phyloP scores from a whole-genome alignment of 208 protist species.

The Strigomonas oncopelti region DNA sequence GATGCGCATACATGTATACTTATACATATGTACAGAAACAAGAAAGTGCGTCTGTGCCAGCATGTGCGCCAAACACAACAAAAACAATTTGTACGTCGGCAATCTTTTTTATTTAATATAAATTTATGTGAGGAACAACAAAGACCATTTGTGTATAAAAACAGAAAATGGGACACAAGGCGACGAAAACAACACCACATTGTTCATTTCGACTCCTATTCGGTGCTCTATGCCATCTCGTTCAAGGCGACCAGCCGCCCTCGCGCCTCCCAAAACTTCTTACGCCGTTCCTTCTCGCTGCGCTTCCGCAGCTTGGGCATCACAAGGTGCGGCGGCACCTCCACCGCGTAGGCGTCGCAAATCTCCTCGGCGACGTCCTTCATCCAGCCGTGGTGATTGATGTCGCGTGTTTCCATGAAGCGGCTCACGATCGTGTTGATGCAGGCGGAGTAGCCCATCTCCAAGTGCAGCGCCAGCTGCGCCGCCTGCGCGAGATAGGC shows the following conservation, averaged over 20 bases:
- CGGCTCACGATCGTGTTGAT: constrained; percentile 58
- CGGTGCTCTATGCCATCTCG: background rate
- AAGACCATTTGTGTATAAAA: no score
- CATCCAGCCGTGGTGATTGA: constrained; percentile 31
- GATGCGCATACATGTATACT: no score
- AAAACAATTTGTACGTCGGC: no score
- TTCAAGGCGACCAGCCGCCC: constrained; percentile 10
- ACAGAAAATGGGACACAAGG: no score
- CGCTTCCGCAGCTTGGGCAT: constrained; percentile 44
- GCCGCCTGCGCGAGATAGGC: constrained; percentile 54
- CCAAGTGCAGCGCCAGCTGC: constrained; percentile 54
- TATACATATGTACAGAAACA: no score
- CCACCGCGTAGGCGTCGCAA: constrained; percentile 79
- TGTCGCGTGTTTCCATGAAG: constrained; percentile 73
- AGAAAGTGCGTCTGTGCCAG: no score
- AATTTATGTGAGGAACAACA: constrained; percentile 8
- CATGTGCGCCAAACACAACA: no score
- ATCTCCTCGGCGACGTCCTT: constrained; percentile 53
- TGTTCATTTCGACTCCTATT: background rate
- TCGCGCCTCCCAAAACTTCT: constrained; percentile 23
- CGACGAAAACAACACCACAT: no score
- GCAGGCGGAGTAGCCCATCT: constrained; percentile 78
- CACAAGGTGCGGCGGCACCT: constrained; percentile 50
- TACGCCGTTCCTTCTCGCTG: constrained; percentile 33
- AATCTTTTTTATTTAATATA: constrained; percentile 4